Base-by-base conservation (phyloP, 257 asterid species). In the Solanum acaule region DNA sequence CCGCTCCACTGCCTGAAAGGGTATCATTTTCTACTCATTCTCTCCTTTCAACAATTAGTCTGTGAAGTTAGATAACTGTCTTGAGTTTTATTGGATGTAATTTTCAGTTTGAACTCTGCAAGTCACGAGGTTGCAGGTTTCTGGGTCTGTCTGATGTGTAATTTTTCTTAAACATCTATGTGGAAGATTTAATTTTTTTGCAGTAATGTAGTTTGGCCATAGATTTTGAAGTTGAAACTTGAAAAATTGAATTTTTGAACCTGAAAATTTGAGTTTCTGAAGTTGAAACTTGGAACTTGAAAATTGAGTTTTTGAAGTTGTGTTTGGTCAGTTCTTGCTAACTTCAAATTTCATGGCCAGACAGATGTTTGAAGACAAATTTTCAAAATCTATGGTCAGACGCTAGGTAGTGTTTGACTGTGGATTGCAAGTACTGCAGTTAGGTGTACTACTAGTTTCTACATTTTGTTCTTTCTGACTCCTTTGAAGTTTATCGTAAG, bases 1-100 rank as follows among this genome's bases (percentile, higher is more conserved):
- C 96, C 29, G 95, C 98, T 87, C 99, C 99, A 63, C 88, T 96
- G 88, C 99, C 99, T 44, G 97, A 94, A 88, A 94, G 92, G 98
- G 99, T 96, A 84, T 37, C 27, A 29, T 90, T 82, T 65, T 29
- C 35, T 37, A 49, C 35, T 49, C 40, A 35, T 65, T 23, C 52
- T 38, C 29, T 37, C 27, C 70, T 7, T 35, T 65, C 3, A 75
- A 81, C 68, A 29, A 46, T 81, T 46, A 18, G 11, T 42, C 15
- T 13, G 15, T 78, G 18, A 40, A 42, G 63, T 78, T 77, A 40
- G 61, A 37, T 40, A 77, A 77, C 15, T 40, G 35, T n/a, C 23
- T 77, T 38, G 13, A 40, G 84, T 77, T 12, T 77, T 40, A 8
- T 76, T 37, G 52, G 56, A 40, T 79, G 85, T 81, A 16, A 29